Base-by-base conservation (phyloP, 228 moss, liverwort and hornwort genomes). In the Sphagnum magellanicum region DNA sequence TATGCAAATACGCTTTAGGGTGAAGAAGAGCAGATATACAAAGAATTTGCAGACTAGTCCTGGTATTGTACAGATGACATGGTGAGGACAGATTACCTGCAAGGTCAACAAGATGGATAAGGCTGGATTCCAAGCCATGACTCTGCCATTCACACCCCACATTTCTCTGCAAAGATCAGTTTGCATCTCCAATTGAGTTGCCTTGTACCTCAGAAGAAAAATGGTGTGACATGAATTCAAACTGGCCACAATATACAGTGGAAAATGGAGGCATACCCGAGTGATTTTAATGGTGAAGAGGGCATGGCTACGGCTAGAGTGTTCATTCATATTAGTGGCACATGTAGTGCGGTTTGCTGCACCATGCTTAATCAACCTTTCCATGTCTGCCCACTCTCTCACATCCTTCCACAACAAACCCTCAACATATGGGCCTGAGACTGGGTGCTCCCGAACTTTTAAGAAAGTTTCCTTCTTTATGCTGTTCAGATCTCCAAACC, bases 41-140 rank as follows among this genome's bases (percentile, higher is more conserved):
- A 32, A 32, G 32, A 32, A 32, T 1, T 32, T 32, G 32, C 32
- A 32, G 32, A 32, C 32, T 32, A 32, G 32, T 32, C 32, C 32
- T 32, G 32, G 32, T 32, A 32, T 32, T 32, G 32, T 32, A 32
- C 32, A 32, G 32, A 32, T 32, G 32, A 32, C 1, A 32, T 48
- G 6, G 10, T 6, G 6, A 65, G 64, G 12, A 10, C 9, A 64
- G 5, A 3, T 68, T 75, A 84, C 88, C 84, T 52, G 84, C 88
- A 70, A 88, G 84, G 71, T 88, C 88, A 62, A 88, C 80, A 16
- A 88, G 76, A 71, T 88, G 80, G 76, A 88, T 80, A 61, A 74
- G 72, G 72, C 67, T 81, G 53, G 76, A 74, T 32, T 82, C 75
- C 65, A 73, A 72, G 46, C 81, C 84, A 59, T 73, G 66, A 58